Conservation (phyloP, 805 yeast species). For the Cyberlindnera saturnus region DNA sequence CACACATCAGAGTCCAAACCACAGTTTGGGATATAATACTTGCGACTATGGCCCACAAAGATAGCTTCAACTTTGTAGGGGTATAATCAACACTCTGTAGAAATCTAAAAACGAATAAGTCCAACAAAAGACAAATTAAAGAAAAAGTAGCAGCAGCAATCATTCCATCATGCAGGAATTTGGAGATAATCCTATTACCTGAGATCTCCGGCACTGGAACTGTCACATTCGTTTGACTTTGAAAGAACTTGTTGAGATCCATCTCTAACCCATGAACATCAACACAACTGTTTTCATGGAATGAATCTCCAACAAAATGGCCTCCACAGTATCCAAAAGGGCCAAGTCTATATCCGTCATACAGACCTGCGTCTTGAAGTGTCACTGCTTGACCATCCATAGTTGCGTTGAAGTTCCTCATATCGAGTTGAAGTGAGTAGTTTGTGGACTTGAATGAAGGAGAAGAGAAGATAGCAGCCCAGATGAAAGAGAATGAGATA, state of each 20-base stretch:
- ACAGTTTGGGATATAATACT: background rate
- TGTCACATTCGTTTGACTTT: background rate
- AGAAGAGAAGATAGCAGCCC: conserved; percentile 1
- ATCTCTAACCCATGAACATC: background rate
- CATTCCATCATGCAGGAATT: background rate
- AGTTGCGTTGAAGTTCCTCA: background rate
- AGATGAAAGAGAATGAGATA: background rate
- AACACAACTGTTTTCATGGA: background rate
- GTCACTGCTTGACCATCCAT: background rate
- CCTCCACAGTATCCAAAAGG: background rate
- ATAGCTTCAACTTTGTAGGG: background rate
- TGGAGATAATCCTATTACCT: background rate
- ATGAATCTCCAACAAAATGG: background rate
- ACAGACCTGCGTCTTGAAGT: background rate
- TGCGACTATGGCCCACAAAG: background rate
- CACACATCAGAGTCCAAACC: conserved; percentile 1
- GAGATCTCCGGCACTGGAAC: background rate
- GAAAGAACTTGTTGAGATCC: background rate
- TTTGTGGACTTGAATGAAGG: background rate
- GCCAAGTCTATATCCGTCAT: background rate
- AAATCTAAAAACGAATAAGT: background rate
- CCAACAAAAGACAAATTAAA: background rate
- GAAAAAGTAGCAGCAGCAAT: background rate
- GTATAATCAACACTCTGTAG: background rate
- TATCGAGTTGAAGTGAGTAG: background rate